Evolutionary conservation across 352 stramenopile species (phyloP), one percentile per base, ranked within the genome.

Genomic region (Phytophthora citricola): DNA sequence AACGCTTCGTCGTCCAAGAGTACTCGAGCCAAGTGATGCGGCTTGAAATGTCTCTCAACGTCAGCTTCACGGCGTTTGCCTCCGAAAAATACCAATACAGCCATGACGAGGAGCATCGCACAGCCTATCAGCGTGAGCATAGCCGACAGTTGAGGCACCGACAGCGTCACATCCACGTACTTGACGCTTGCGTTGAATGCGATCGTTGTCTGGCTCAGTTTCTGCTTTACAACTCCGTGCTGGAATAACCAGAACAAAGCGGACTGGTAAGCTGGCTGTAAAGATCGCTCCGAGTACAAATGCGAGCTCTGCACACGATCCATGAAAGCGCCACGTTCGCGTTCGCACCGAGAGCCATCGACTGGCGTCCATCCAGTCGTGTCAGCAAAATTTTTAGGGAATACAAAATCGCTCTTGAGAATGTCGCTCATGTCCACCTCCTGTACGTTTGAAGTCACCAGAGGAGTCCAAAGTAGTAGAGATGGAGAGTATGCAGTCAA

Each of bases 181-280:
- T 71, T 59, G 2, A 71, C 40, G 52, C 60, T 75, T 15, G 47
- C 52, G 3, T 63, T 63, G 12, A 82, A 81, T 7, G 64, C 53
- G 10, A 83, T 40, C n/a, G 69, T 73, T 6, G 48, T 60, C 27
- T 62, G 36, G 39, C 39, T 72, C 4, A 66, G 45, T 12, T 67
- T 63, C 9, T 81, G 56, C 43, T 75, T 68, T 31, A 76, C 60
- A 12, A 76, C 65, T 2, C 73, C 80, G 45, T 67, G 62, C 44
- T 87, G 80, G 11, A 89, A 76, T 15, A 89, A 44, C 78, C 78
- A 89, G 63, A 89, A 85, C 8, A 85, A 31, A 8, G 73, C 75
- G 1, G 80, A 75, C 47, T 68, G 66, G 39, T 82, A 85, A 4
- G 80, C 78, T n/a, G 80, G 78, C 12, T 74, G 67, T 5, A 87